Evolutionary conservation across 345 rosid species (phyloP).

Genomic region (Gynandropsis gynandra): DNA sequence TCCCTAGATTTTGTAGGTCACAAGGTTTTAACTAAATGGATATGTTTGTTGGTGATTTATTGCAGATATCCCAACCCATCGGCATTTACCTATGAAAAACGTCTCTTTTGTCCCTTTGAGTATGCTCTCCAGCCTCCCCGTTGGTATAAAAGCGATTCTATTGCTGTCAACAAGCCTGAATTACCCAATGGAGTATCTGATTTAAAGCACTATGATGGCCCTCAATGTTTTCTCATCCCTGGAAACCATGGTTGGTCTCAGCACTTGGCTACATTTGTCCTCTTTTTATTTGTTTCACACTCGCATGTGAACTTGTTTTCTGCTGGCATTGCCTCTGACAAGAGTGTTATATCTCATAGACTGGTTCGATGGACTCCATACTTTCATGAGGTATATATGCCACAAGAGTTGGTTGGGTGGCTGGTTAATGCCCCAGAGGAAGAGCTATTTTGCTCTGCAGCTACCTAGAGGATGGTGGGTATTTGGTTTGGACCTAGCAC

Average conservation of each 20-base stretch:
- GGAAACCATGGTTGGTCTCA: slow-evolving; percentile 90
- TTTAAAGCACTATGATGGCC: slow-evolving; percentile 82
- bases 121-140: slow-evolving; percentile 93
- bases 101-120: slow-evolving; percentile 90
- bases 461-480: slow-evolving; percentile 96
- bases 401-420: slow-evolving; percentile 99
- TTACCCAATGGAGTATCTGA: slow-evolving; percentile 59
- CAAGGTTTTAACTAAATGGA: slow-evolving; percentile 1
- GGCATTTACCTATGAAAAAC: slow-evolving; percentile 75
- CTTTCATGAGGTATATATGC: slow-evolving; percentile 97
- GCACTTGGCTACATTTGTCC: slow-evolving; percentile 17
- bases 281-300: slow-evolving; percentile 15
- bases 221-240: slow-evolving; percentile 89
- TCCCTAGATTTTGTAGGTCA: slow-evolving; percentile 9
- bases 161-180: slow-evolving; percentile 87
- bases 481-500: slow-evolving; percentile 97
- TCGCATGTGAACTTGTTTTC: slow-evolving; percentile 6
- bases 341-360: slow-evolving; percentile 29
- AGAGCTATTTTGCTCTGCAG: slow-evolving; percentile 95
- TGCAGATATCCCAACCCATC: slow-evolving; percentile 96
- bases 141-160: slow-evolving; percentile 62
- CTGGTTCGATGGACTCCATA: slow-evolving; percentile 98
- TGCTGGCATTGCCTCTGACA: slow-evolving; percentile 13
- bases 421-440: slow-evolving; percentile 99
- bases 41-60: slow-evolving; percentile 15